Conservation (phyloP, 202 grass and related monocot species). For the Brachypodium distachyon region DNA sequence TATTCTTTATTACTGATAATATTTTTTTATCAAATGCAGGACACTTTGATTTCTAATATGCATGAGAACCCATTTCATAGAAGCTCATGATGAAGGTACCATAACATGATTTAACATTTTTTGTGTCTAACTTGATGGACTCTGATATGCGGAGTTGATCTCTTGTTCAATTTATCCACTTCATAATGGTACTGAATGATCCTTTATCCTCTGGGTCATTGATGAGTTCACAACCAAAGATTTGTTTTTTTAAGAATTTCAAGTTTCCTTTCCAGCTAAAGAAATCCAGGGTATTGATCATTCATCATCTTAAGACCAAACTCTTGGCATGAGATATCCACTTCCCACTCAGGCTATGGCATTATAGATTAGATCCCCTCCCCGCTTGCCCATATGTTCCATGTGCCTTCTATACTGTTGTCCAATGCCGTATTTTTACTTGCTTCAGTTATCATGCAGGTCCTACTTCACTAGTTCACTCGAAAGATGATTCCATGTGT, state of each 20-base stretch:
- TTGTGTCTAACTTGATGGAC: not conserved
- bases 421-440: not conserved
- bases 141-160: not conserved
- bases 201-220: not conserved
- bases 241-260: not conserved
- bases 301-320: not conserved
- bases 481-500: not conserved
- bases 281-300: not conserved
- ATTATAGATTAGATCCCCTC: not conserved
- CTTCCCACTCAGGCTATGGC: not conserved
- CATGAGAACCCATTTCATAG: conserved; percentile 37
- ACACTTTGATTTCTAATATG: conserved; percentile 31
- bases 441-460: conserved; percentile 20
- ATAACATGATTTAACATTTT: not conserved
- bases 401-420: not conserved
- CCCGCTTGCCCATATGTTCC: not conserved
- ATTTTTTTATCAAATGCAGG: conserved; percentile 26
- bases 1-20: not conserved
- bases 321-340: not conserved
- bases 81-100: conserved; percentile 30
- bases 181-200: not conserved
- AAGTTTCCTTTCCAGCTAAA: not conserved
- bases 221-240: not conserved
- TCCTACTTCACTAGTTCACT: not conserved
- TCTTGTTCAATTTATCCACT: not conserved